Evolutionary conservation across 257 asterid genomes (phyloP).

Genomic region (Solanum lycopersicoides): DNA sequence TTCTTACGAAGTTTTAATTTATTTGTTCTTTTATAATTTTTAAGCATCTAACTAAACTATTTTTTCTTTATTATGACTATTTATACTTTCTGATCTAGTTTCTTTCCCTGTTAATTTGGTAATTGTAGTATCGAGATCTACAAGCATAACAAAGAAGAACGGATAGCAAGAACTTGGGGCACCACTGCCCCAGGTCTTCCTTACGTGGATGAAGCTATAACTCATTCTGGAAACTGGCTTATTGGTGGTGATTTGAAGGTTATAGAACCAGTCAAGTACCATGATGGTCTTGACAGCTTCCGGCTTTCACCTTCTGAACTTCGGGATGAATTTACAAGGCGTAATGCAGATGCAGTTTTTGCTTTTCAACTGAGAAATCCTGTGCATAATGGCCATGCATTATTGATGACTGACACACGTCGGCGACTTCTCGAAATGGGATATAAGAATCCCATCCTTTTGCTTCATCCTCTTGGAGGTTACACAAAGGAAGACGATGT

Average conservation of each 20-base stretch:
- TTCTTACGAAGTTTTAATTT: neutral
- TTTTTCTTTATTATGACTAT: neutral
- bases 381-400: constrained; percentile 93
- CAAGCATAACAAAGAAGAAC: constrained; percentile 94
- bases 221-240: constrained; percentile 73
- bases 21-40: neutral
- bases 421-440: constrained; percentile 88
- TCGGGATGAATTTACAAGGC: constrained; percentile 56
- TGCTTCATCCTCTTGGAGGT: constrained; percentile 90
- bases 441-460: constrained; percentile 66
- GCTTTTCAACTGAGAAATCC: constrained; percentile 97
- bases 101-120: neutral
- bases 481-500: constrained; percentile 88
- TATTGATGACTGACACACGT: constrained; percentile 83
- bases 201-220: constrained; percentile 61
- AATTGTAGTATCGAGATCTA: constrained; percentile 66
- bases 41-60: neutral
- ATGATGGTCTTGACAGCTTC: constrained; percentile 71
- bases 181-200: constrained; percentile 83
- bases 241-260: constrained; percentile 87
- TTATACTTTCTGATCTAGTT: neutral
- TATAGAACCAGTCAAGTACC: constrained; percentile 53
- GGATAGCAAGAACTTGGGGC: constrained; percentile 95
- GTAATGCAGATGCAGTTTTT: constrained; percentile 90
- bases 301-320: constrained; percentile 81